A percentile compares a stretch with the other conserved stretches of the same genome.
phyloP scores from a whole-genome alignment of 306 rosid species.

The Vigna angularis region DNA sequence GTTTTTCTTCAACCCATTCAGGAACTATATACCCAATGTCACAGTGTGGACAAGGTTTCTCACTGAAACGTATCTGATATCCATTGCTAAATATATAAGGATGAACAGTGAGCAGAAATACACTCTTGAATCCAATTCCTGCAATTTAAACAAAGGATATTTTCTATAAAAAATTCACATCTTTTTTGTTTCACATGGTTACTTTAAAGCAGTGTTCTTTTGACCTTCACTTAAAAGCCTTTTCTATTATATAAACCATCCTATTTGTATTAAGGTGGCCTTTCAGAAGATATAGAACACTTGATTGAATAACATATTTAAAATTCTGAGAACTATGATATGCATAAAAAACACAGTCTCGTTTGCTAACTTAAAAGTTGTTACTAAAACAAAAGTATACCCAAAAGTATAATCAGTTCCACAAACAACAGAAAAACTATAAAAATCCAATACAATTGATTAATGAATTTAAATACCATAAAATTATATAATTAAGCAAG shows the following conservation, averaged over 20 bases:
- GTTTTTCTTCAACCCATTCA: constrained; percentile 81
- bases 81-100: constrained; percentile 87
- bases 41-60: constrained; percentile 75
- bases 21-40: constrained; percentile 83
- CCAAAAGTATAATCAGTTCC: no score
- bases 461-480: neutral
- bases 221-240: no score
- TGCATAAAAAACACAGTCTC: neutral
- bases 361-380: no score
- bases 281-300: neutral
- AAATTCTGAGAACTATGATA: constrained; percentile 3
- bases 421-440: no score
- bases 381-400: no score
- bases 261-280: neutral
- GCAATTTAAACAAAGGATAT: constrained; percentile 24
- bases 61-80: constrained; percentile 77
- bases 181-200: no score
- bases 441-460: neutral
- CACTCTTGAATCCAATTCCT: constrained; percentile 97
- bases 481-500: constrained; percentile 4
- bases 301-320: neutral
- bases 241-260: neutral
- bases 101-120: constrained; percentile 68
- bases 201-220: no score
- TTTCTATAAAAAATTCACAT: no score